These are phyloP conservation scores for Phoma sp. DNA, from an alignment of 2,329 filamentous ascomycete species.

Conservation along the genomic window DNA sequence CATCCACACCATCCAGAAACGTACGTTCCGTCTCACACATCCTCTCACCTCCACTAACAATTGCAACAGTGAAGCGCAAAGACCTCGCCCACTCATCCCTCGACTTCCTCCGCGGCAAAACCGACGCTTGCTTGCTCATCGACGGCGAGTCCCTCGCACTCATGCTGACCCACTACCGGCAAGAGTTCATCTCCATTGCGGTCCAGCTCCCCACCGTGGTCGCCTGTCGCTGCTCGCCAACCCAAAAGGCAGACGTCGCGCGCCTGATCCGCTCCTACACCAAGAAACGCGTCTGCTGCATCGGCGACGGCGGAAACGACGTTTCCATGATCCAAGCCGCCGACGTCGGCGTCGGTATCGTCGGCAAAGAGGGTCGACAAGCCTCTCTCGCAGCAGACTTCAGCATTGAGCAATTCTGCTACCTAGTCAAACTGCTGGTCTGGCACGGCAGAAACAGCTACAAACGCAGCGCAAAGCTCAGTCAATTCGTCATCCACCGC, in stretches of 20 bases:
- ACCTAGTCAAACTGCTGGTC: conserved; percentile 94
- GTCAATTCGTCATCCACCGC: conserved; percentile 97
- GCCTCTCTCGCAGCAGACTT: conserved; percentile 96
- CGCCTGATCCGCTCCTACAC: conserved; percentile 89
- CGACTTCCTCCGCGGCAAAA: conserved; percentile 85
- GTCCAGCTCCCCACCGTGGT: conserved; percentile 91
- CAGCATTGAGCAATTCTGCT: conserved; percentile 92
- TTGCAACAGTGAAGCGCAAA: conserved; percentile 70
- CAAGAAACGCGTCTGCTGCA: conserved; percentile 95
- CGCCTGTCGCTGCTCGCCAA: conserved; percentile 94
- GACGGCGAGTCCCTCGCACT: conserved; percentile 90
- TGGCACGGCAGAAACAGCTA: conserved; percentile 99
- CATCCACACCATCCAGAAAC: conserved; percentile 89
- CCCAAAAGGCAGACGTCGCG: conserved; percentile 94
- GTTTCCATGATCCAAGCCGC: conserved; percentile 99
- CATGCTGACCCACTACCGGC: conserved; percentile 81
- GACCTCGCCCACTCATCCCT: conserved; percentile 87
- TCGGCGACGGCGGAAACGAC: conserved; percentile 97
- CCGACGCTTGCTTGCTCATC: conserved; percentile 87
- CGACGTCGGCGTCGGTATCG: conserved; percentile 96
- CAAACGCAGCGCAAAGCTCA: conserved; percentile 92
- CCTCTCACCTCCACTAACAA: conserved; percentile 9
- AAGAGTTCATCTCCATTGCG: conserved; percentile 86
- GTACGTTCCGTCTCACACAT: conserved; percentile 31
- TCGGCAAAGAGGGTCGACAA: conserved; percentile 96